These are phyloP conservation scores for Bassia scoparia DNA, from an alignment of 148 eudicot species.

Conservation along the genomic window DNA sequence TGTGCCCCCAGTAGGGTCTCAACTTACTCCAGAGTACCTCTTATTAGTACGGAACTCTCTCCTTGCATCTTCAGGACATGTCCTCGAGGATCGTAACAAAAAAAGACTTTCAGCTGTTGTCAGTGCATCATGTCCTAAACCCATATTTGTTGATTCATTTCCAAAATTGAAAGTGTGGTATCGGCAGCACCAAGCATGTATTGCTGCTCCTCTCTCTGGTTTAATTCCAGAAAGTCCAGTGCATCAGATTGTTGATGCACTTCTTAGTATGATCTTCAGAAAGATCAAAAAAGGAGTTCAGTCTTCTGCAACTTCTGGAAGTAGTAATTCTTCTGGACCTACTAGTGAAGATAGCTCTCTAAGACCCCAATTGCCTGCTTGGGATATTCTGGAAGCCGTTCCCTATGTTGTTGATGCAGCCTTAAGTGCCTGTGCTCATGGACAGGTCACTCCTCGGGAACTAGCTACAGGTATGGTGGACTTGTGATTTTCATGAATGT, in stretches of 20 bases:
- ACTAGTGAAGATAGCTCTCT: conserved; percentile 55
- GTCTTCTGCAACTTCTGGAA: conserved; percentile 64
- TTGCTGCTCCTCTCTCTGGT: conserved; percentile 88
- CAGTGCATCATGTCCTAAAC: conserved; percentile 54
- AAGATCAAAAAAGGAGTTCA: conserved; percentile 55
- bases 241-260: conserved; percentile 71
- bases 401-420: conserved; percentile 97
- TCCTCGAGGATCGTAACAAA: conserved; percentile 45
- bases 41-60: conserved; percentile 69
- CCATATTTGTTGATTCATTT: conserved; percentile 79
- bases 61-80: conserved; percentile 57
- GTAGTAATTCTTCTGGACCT: conserved; percentile 76
- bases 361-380: conserved; percentile 81
- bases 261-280: conserved; percentile 85
- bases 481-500: not conserved
- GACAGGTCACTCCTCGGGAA: conserved; percentile 87
- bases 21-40: conserved; percentile 88
- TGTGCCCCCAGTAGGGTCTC: conserved; percentile 95
- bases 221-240: conserved; percentile 77
- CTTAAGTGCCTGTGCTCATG: conserved; percentile 94
- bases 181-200: conserved; percentile 82
- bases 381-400: conserved; percentile 97
- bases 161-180: conserved; percentile 89
- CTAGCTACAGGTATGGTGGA: conserved; percentile 74
- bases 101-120: conserved; percentile 54